Evolutionary conservation across 345 rosid species (phyloP).

Genomic region (Jatropha curcas): DNA sequence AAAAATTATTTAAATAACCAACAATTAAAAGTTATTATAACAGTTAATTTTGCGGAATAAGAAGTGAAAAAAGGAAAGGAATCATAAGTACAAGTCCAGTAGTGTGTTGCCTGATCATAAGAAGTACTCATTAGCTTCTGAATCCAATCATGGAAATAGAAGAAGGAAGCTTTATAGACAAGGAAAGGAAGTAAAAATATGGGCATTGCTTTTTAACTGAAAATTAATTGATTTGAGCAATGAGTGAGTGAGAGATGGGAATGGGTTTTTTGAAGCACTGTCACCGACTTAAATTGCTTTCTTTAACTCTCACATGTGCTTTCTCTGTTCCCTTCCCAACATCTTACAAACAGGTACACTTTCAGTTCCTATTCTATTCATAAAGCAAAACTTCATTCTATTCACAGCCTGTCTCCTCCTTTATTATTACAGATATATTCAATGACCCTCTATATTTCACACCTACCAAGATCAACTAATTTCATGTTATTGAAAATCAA

Average conservation of each 20-base stretch:
- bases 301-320: neutral
- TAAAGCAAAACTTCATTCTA: slow-evolving; percentile 1
- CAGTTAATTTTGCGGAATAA: too few relatives aligned
- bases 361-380: neutral
- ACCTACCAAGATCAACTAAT: slow-evolving; percentile 2
- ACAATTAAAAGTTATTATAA: too few relatives aligned
- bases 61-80: neutral
- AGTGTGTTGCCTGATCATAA: neutral
- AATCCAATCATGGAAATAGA: neutral
- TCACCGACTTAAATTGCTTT: neutral
- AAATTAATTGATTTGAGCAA: neutral
- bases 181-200: neutral
- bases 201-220: neutral
- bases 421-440: neutral
- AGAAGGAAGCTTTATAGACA: slow-evolving; percentile 5
- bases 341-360: neutral
- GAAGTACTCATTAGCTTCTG: slow-evolving; percentile 1
- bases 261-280: neutral
- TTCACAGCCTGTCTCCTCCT: slow-evolving; percentile 4
- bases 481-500: neutral
- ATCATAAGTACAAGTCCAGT: neutral
- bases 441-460: slow-evolving; percentile 14
- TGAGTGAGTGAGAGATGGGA: neutral
- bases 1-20: too few relatives aligned
- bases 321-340: neutral